Conservation (phyloP, 2,329 filamentous ascomycete genomes). For the Cladobotryum protrusum region DNA sequence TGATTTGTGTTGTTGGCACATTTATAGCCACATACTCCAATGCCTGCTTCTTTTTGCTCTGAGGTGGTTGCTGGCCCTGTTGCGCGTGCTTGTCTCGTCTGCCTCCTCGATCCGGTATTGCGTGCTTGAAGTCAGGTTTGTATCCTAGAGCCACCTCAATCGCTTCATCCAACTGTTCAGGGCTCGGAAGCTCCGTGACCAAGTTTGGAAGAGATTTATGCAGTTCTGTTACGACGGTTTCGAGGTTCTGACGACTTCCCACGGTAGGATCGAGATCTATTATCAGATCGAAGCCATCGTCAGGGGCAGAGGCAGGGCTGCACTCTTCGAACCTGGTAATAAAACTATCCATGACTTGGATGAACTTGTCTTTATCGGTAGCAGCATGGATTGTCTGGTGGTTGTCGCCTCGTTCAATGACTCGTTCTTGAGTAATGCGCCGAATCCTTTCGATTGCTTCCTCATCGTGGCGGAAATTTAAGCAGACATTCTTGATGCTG, state of each 20-base stretch:
- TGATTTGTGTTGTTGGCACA: slow-evolving; percentile 37
- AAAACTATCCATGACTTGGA: slow-evolving; percentile 94
- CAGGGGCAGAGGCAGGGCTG: slow-evolving; percentile 60
- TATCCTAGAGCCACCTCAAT: slow-evolving; percentile 72
- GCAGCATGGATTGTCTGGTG: slow-evolving; percentile 95
- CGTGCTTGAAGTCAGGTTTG: slow-evolving; percentile 67
- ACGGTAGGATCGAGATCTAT: slow-evolving; percentile 76
- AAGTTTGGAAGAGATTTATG: slow-evolving; percentile 73
- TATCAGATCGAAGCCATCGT: slow-evolving; percentile 73
- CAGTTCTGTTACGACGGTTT: slow-evolving; percentile 66
- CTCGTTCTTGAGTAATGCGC: slow-evolving; percentile 67
- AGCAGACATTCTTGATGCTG: slow-evolving; percentile 67
- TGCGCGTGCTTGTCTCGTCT: slow-evolving; percentile 28
- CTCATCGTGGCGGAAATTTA: slow-evolving; percentile 83
- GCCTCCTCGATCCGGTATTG: slow-evolving; percentile 55
- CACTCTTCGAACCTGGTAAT: slow-evolving; percentile 77
- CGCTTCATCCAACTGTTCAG: slow-evolving; percentile 71
- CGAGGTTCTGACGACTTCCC: slow-evolving; percentile 79
- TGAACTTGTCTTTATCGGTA: slow-evolving; percentile 64
- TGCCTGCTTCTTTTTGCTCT: slow-evolving; percentile 38
- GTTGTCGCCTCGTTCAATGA: slow-evolving; percentile 84
- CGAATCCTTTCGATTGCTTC: slow-evolving; percentile 68
- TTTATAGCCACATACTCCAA: slow-evolving; percentile 54
- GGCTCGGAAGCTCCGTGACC: slow-evolving; percentile 62
- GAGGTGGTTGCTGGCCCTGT: slow-evolving; percentile 25